phyloP scores from a whole-genome alignment of 2,329 filamentous ascomycete species.

The Xylariaceae sp. region DNA sequence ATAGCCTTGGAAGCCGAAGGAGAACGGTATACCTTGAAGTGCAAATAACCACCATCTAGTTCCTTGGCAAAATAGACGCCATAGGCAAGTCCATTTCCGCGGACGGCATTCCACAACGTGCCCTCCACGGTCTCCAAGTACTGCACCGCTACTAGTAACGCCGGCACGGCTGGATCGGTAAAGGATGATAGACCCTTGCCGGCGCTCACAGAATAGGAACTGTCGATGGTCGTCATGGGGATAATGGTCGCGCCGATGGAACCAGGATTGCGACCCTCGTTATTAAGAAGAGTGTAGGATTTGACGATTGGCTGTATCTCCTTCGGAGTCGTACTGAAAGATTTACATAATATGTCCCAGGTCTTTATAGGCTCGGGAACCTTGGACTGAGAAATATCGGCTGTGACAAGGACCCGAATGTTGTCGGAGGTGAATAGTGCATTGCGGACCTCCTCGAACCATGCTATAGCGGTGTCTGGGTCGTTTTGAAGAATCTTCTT shows the following conservation, averaged over 20 bases:
- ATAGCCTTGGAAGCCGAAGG: slow-evolving; percentile 91
- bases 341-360: slow-evolving; percentile 71
- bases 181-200: slow-evolving; percentile 77
- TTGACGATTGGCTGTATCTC: slow-evolving; percentile 74
- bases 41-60: slow-evolving; percentile 78
- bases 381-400: slow-evolving; percentile 70
- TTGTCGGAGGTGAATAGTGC: slow-evolving; percentile 85
- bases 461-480: slow-evolving; percentile 75
- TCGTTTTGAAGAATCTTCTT: slow-evolving; percentile 81
- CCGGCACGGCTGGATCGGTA: slow-evolving; percentile 77
- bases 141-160: slow-evolving; percentile 84
- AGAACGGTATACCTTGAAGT: slow-evolving; percentile 88
- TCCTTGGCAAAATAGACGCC: slow-evolving; percentile 81
- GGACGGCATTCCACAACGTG: slow-evolving; percentile 90
- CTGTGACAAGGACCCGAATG: slow-evolving; percentile 83
- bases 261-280: slow-evolving; percentile 77
- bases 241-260: slow-evolving; percentile 77
- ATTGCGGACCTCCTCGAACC: slow-evolving; percentile 78
- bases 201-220: slow-evolving; percentile 83
- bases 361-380: slow-evolving; percentile 77
- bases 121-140: slow-evolving; percentile 95
- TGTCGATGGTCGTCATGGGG: slow-evolving; percentile 91
- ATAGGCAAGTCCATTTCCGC: slow-evolving; percentile 92
- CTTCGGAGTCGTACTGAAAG: slow-evolving; percentile 55
- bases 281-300: slow-evolving; percentile 73